Evolutionary conservation across 768 basidiomycete species (phyloP).

Genomic region (Phanerodontia chrysosporium): DNA sequence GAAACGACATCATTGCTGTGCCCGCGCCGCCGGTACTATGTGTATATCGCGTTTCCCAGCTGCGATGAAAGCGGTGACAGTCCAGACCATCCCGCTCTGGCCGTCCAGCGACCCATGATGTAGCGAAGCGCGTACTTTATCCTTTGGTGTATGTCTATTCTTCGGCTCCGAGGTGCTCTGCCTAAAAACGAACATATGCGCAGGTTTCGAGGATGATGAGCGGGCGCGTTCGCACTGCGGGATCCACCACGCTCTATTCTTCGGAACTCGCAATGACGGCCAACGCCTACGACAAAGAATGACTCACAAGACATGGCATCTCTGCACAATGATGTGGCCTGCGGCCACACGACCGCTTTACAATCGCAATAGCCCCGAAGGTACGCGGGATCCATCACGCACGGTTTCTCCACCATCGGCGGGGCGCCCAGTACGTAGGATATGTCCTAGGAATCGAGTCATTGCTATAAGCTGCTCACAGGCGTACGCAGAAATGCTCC

Average conservation of each 20-base stretch:
- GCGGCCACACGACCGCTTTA: background rate
- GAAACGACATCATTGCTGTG: background rate
- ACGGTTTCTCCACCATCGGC: background rate
- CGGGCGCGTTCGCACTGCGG: no score
- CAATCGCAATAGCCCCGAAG: background rate
- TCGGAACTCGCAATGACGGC: no score
- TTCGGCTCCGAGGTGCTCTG: no score
- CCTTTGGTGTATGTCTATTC: no score
- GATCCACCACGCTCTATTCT: no score
- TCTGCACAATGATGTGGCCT: background rate
- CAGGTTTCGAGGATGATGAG: no score
- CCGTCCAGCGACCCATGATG: background rate
- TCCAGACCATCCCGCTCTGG: background rate
- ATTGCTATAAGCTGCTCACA: background rate
- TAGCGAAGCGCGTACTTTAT: no score
- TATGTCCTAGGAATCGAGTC: background rate
- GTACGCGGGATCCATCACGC: background rate
- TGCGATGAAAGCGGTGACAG: background rate
- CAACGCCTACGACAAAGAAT: no score
- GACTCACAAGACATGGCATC: no score
- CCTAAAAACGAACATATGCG: no score
- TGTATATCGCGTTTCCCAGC: background rate
- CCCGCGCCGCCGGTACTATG: background rate
- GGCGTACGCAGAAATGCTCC: background rate
- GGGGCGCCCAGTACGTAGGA: background rate